phyloP scores from a whole-genome alignment of 2,329 filamentous ascomycete genomes.

The Microdochium bolleyi region DNA sequence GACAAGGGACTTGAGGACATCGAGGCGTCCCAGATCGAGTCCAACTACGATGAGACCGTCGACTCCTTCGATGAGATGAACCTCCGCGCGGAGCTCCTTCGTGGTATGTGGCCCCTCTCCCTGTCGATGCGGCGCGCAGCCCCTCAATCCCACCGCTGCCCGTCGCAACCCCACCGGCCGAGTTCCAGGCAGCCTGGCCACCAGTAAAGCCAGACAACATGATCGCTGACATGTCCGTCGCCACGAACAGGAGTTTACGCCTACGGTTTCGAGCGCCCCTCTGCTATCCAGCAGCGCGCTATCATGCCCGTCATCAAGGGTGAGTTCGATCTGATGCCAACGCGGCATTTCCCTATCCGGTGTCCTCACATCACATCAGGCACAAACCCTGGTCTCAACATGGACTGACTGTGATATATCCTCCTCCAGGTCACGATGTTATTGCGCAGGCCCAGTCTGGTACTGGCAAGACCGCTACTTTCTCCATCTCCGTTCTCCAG shows the following conservation, averaged over 20 bases:
- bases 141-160: background rate
- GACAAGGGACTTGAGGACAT: conserved; percentile 93
- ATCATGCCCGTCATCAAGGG: conserved; percentile 99
- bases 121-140: conserved; percentile 4
- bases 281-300: conserved; percentile 98
- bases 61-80: conserved; percentile 99
- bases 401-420: conserved; percentile 6
- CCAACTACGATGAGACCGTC: conserved; percentile 99
- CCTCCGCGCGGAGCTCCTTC: conserved; percentile 93
- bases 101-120: conserved; percentile 49
- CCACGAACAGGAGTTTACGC: conserved; percentile 73
- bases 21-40: conserved; percentile 83
- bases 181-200: background rate
- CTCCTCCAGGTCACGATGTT: conserved; percentile 75
- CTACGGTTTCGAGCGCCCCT: conserved; percentile 99
- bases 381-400: background rate
- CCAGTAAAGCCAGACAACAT: conserved; percentile 7
- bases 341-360: background rate
- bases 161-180: too few species aligned
- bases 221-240: conserved; percentile 5
- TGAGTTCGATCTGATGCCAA: conserved; percentile 36
- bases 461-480: conserved; percentile 99
- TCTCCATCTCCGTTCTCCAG: conserved; percentile 98
- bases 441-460: conserved; percentile 99
- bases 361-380: background rate